Conservation (phyloP, 805 yeast species). For the Zygotorulaspora danielsina region DNA sequence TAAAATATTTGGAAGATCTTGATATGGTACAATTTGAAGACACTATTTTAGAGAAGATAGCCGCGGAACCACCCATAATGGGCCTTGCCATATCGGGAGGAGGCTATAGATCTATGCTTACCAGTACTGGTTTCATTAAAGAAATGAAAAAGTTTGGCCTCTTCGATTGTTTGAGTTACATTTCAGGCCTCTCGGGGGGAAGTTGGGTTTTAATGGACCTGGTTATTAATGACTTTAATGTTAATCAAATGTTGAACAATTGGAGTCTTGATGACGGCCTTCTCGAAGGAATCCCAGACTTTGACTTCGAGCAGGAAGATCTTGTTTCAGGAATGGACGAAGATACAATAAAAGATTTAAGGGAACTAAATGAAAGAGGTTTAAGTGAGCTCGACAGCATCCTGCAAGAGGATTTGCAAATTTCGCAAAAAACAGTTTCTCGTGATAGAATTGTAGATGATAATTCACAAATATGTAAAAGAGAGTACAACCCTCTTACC, state of each 20-base stretch:
- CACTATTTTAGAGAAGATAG: conserved; percentile 22
- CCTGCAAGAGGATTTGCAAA: not conserved
- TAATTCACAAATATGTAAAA: conserved; percentile 6
- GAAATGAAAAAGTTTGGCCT: conserved; percentile 39
- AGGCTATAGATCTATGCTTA: conserved; percentile 38
- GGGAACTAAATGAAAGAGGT: conserved; percentile 2
- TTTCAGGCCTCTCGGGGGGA: conserved; percentile 69
- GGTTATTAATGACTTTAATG: conserved; percentile 38
- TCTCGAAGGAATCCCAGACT: conserved; percentile 54
- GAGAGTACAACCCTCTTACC: conserved; percentile 14
- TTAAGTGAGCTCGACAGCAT: not conserved
- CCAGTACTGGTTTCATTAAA: conserved; percentile 32
- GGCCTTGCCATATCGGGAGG: conserved; percentile 39
- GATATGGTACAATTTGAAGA: conserved; percentile 37
- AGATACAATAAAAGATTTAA: not conserved
- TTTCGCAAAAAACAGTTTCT: too few species aligned
- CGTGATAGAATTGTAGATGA: too few species aligned
- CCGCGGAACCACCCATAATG: conserved; percentile 30
- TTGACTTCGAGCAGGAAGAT: conserved; percentile 38
- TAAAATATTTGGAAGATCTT: conserved; percentile 31
- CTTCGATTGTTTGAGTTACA: conserved; percentile 50
- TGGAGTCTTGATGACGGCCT: conserved; percentile 48
- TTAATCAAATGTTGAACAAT: conserved; percentile 29
- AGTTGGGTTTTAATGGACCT: conserved; percentile 61
- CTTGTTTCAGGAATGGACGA: conserved; percentile 18